Evolutionary conservation across 371 early-diverging fungal genomes (phyloP), one percentile per base, ranked within the genome.

Genomic region (Mortierella sp.): DNA sequence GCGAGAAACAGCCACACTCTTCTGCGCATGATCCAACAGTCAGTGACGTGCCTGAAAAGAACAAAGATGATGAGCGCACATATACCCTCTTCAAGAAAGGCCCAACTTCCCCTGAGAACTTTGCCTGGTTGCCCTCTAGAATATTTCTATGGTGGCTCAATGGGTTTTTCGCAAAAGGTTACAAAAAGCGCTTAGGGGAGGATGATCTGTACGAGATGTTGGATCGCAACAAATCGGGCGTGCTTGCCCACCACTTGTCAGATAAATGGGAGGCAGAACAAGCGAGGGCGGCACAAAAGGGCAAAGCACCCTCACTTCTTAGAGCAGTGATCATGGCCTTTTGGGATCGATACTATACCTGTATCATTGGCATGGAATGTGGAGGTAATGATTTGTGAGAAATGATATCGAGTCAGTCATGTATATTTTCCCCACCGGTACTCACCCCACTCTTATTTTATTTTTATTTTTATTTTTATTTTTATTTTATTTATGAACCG

Each of bases 171-270:
- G 30, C 28, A 22, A 66, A 55, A 8, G 86, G 86, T 0, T 85
- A 85, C 45, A 63, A 72, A 47, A 67, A 75, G 4, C 85, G 78
- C 26, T 47, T 86, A n/a, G 83, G 78, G 35, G 83, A 85, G 52
- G 83, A 85, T 32, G 86, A 86, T 68, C 68, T 86, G 28, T 86
- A 85, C 61, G 77, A 76, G 60, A 73, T 86, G 72, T 66, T 73
- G 28, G 85, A 85, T 39, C 52, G 30, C 24, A 61, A 79, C 49
- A 68, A 65, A 28, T 59, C 85, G 0, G 59, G 62, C 1, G 40
- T 61, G 22, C 45, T 86, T 12, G 58, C 71, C 2, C 30, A 35
- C 20, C 22, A 24, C 14, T 57, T 85, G 39, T 24, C 18, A 5
- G 62, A 65, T 14, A 57, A 47, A 10, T 80, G 81, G 81, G 70